Base-by-base conservation (phyloP, 208 protist genomes). In the Leptomonas pyrrhocoris region DNA sequence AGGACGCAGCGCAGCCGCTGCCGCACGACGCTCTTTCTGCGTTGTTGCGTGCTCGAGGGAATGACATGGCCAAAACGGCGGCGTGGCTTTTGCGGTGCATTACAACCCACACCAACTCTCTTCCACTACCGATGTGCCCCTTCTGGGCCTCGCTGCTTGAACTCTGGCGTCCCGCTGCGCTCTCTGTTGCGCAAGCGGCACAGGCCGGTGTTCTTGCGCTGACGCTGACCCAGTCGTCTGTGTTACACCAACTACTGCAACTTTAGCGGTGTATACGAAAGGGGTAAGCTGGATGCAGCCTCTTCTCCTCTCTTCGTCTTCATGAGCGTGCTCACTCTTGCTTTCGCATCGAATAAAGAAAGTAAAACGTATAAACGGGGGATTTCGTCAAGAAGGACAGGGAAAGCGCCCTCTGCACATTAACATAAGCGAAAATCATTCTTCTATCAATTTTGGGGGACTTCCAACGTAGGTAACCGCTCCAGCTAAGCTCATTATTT, bases 1-100 rank as follows among this genome's bases (percentile, higher is more conserved):
- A 67, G 8, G 42, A 55, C 18, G 40, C 51, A 1, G 53, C 60
- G 25, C 50, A 53, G 31, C 21, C 59, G 5, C 42, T 68, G 46
- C 60, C 68, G 6, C 51, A 66, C 13, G 50, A 66, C 28, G 43
- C 23, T 0, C 40, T 74, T n/a, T 53, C 42, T 40, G 23, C 28
- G 3, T 34, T 74, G 19, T 8, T 74, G 28, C 36, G 43, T 40
- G 42, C 43, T 16, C 59, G 61, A 54, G 68, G 68, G 19, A 66
- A 61, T 25, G 68, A 74, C 6, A 54, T 45, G 0, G 60, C 59
- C 42, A 74, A 74, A 50, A 66, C 60, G 12, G 63, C 40, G 45
- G 36, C 18, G 25, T 74, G 68, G 68, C 63, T 61, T 34, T 43
- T 55, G 27, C 68, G 68, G 27, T 74, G 68, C 25, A 49, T 62